Evolutionary conservation across 139 green algal genomes (phyloP).

Genomic region (Pleodorina starrii): DNA sequence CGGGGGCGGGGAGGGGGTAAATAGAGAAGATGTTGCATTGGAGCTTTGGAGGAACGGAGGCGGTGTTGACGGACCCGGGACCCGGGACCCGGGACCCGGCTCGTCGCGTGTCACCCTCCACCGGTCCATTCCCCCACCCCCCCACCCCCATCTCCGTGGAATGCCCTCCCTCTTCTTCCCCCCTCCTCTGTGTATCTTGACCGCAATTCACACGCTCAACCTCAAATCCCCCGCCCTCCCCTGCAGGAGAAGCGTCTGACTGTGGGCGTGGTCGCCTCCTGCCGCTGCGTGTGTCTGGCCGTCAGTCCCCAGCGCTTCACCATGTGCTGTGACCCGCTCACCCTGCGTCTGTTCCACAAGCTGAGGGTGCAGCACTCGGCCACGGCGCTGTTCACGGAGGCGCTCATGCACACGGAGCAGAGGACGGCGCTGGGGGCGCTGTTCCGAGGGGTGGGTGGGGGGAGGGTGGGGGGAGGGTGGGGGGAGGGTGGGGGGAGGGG

Average conservation of each 20-base stretch:
- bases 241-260: slow-evolving; percentile 35
- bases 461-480: not conserved
- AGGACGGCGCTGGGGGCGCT: not conserved
- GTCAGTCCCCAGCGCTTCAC: slow-evolving; percentile 57
- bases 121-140: no score
- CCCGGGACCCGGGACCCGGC: no score
- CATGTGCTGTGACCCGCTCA: slow-evolving; percentile 55
- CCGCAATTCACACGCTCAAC: no score
- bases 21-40: no score
- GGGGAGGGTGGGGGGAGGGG: not conserved
- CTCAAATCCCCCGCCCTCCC: no score
- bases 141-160: no score
- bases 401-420: slow-evolving; percentile 1
- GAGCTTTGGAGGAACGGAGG: no score
- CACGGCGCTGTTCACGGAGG: slow-evolving; percentile 34
- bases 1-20: no score
- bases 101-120: no score
- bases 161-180: no score
- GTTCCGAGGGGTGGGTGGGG: slow-evolving; percentile 33
- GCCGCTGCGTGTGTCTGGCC: slow-evolving; percentile 11
- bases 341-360: slow-evolving; percentile 61
- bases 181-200: no score
- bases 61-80: no score
- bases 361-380: slow-evolving; percentile 45
- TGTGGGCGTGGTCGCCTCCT: slow-evolving; percentile 41